Percentiles rank a stretch among this genome's conserved stretches.
Evolutionary conservation across 345 rosid species (phyloP).

Genomic region (Passiflora organensis): DNA sequence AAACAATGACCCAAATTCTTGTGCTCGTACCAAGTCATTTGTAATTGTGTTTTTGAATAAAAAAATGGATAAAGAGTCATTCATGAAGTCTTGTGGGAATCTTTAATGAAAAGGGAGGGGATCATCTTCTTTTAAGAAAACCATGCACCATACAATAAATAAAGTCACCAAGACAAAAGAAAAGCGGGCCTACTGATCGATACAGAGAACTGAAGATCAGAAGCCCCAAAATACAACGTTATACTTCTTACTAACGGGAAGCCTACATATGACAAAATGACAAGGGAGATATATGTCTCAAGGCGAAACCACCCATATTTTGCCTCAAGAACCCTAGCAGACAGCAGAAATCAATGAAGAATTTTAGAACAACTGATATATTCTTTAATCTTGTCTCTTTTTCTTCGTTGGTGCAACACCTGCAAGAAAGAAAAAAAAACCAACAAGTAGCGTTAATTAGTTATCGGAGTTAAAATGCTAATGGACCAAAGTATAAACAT

Average conservation of each 20-base stretch:
- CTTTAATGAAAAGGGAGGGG: constrained; percentile 21
- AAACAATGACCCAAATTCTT: too few species aligned
- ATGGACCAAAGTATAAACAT: too few species aligned
- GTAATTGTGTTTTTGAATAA: too few species aligned
- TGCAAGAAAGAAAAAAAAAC: too few species aligned
- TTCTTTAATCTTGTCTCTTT: constrained; percentile 9
- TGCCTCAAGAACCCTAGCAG: constrained; percentile 21
- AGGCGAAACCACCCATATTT: not conserved
- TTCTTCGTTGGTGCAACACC: constrained; percentile 15
- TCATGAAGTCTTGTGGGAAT: not conserved
- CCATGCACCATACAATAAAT: constrained; percentile 50
- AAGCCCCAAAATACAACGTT: not conserved
- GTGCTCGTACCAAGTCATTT: too few species aligned
- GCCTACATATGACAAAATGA: constrained; percentile 17
- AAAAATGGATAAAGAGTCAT: too few species aligned
- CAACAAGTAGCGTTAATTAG: too few species aligned
- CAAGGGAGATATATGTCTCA: constrained; percentile 10
- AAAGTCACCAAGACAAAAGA: constrained; percentile 27
- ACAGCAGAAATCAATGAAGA: constrained; percentile 17
- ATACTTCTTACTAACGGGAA: constrained; percentile 7
- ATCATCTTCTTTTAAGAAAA: constrained; percentile 68
- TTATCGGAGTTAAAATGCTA: too few species aligned
- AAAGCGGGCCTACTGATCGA: constrained; percentile 1
- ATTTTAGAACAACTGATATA: constrained; percentile 2
- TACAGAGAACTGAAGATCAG: too few species aligned